Percentiles rank a stretch among this genome's conserved stretches.
Conservation (phyloP, 768 basidiomycete species). For the Austroboletus festivus region DNA sequence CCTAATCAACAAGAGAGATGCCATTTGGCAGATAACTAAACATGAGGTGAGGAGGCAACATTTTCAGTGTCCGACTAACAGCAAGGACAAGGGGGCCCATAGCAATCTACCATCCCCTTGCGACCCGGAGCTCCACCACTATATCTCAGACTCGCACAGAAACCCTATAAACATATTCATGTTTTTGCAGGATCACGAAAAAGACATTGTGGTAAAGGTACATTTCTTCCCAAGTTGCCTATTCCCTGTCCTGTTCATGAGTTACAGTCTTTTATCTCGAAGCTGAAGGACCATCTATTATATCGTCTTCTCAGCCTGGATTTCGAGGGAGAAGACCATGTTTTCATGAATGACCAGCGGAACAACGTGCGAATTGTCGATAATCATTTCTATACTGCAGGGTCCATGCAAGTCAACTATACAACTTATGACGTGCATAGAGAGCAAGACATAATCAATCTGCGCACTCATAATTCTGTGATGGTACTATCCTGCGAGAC, state of each 20-base stretch:
- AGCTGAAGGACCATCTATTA: conserved; percentile 16
- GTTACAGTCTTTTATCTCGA: conserved; percentile 3
- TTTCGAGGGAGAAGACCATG: conserved; percentile 1
- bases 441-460: conserved; percentile 22
- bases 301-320: conserved; percentile 5
- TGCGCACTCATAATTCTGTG: conserved; percentile 10
- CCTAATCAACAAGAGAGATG: conserved; percentile 35
- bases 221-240: too few species aligned
- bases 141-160: background rate
- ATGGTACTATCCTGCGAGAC: conserved; percentile 22
- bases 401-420: conserved; percentile 28
- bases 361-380: conserved; percentile 12
- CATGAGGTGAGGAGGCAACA: conserved; percentile 14
- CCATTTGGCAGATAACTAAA: conserved; percentile 27
- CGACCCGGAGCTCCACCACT: conserved; percentile 2
- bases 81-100: background rate
- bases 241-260: background rate
- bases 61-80: background rate
- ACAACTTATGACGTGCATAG: conserved; percentile 31
- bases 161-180: background rate
- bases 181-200: background rate
- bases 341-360: conserved; percentile 7
- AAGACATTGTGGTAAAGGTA: conserved; percentile 14
- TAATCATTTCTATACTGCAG: conserved; percentile 20
- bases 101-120: background rate